These are phyloP conservation scores for Phytophthora pini DNA, from an alignment of 352 stramenopile genomes.

Conservation along the genomic window DNA sequence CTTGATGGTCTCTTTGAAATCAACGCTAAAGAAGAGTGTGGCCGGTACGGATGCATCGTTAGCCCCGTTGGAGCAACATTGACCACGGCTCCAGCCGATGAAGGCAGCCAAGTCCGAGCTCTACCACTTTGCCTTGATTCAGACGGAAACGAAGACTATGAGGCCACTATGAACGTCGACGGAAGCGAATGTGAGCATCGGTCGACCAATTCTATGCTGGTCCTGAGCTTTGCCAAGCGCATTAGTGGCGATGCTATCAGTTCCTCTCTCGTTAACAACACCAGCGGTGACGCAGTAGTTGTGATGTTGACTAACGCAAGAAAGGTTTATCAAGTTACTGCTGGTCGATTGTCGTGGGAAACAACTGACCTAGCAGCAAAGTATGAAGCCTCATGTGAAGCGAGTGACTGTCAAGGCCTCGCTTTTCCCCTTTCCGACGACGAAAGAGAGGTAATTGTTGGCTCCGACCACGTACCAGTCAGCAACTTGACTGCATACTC, in stretches of 20 bases:
- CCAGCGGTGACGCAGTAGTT: slow-evolving; percentile 12
- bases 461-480: slow-evolving; percentile 38
- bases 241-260: slow-evolving; percentile 52
- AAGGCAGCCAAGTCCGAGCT: slow-evolving; percentile 54
- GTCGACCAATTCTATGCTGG: slow-evolving; percentile 49
- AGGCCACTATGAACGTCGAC: slow-evolving; percentile 38
- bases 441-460: slow-evolving; percentile 37
- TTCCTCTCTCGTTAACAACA: slow-evolving; percentile 21
- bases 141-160: slow-evolving; percentile 40
- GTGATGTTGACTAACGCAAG: slow-evolving; percentile 52
- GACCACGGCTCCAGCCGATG: slow-evolving; percentile 41
- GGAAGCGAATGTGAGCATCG: slow-evolving; percentile 27
- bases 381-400: slow-evolving; percentile 41
- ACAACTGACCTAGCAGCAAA: slow-evolving; percentile 37
- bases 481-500: slow-evolving; percentile 39
- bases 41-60: slow-evolving; percentile 50
- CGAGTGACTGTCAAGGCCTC: slow-evolving; percentile 39
- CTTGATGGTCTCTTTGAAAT: slow-evolving; percentile 49
- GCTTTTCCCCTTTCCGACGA: slow-evolving; percentile 28
- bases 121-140: slow-evolving; percentile 49
- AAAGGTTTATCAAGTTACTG: slow-evolving; percentile 57
- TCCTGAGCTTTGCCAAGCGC: slow-evolving; percentile 64
- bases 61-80: slow-evolving; percentile 42
- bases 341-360: slow-evolving; percentile 50
- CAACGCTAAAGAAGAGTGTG: slow-evolving; percentile 67